Percentiles rank a stretch among this genome's conserved stretches.
Conservation (phyloP, 164 flowering plant species). For the Nelumbo lutea region DNA sequence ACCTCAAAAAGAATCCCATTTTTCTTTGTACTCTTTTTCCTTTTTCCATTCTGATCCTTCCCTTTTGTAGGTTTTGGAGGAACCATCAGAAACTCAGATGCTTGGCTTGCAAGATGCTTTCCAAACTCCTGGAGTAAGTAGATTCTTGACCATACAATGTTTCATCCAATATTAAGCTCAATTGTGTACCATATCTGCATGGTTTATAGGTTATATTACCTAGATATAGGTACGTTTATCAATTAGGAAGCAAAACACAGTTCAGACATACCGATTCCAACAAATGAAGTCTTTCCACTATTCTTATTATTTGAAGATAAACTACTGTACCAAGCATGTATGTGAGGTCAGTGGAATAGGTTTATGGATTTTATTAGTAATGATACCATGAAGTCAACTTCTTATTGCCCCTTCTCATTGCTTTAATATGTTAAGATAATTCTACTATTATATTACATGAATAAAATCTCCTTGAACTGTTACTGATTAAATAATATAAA, state of each 20-base stretch:
- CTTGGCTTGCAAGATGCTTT: constrained; percentile 46
- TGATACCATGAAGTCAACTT: too few relatives aligned
- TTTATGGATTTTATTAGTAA: too few relatives aligned
- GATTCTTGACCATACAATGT: background rate
- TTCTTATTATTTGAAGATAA: background rate
- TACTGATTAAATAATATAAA: too few relatives aligned
- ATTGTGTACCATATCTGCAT: background rate
- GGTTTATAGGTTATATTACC: background rate
- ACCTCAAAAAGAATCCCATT: background rate
- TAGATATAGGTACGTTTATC: background rate
- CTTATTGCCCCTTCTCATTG: too few relatives aligned
- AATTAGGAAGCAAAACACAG: background rate
- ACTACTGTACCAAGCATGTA: background rate
- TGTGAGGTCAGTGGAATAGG: too few relatives aligned
- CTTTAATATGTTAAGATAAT: too few relatives aligned
- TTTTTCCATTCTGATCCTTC: background rate
- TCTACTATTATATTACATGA: too few relatives aligned
- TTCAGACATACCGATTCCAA: background rate
- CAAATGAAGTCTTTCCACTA: background rate
- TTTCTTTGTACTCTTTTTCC: background rate
- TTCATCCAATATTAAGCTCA: constrained; percentile 1
- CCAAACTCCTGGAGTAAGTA: constrained; percentile 69
- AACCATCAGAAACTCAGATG: constrained; percentile 44
- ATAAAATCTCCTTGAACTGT: too few relatives aligned
- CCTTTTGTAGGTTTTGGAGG: constrained; percentile 43